These are phyloP conservation scores for Aspergillus mulundensis DNA, from an alignment of 495 filamentous ascomycete species.

Conservation along the genomic window DNA sequence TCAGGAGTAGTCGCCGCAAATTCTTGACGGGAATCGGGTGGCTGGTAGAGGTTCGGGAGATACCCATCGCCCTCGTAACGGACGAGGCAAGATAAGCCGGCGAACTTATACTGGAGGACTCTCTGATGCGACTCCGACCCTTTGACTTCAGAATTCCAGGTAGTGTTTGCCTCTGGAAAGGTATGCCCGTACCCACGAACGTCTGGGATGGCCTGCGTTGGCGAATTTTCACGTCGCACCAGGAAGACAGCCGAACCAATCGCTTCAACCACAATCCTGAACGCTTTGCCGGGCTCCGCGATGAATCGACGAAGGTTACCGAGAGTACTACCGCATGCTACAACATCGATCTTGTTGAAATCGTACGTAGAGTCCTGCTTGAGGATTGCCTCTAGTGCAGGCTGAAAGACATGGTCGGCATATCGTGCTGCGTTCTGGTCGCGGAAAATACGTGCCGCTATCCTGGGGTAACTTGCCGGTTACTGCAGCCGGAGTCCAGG, in stretches of 20 bases:
- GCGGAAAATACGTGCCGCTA: constrained; percentile 49
- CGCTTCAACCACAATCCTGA: constrained; percentile 57
- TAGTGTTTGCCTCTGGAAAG: constrained; percentile 63
- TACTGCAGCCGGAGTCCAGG: constrained; percentile 50
- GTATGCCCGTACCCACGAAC: constrained; percentile 60
- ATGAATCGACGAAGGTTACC: constrained; percentile 54
- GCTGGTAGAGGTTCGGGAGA: constrained; percentile 18
- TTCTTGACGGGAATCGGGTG: not conserved
- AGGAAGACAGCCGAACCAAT: constrained; percentile 61
- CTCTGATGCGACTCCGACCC: constrained; percentile 60
- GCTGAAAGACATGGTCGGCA: constrained; percentile 54
- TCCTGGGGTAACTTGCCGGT: constrained; percentile 44
- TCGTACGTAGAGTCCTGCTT: constrained; percentile 30
- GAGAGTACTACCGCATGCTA: constrained; percentile 60
- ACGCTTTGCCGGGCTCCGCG: constrained; percentile 41
- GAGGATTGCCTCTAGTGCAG: constrained; percentile 49
- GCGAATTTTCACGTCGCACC: constrained; percentile 53
- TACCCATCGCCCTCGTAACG: constrained; percentile 64
- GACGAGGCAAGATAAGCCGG: constrained; percentile 49
- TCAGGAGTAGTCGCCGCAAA: not conserved
- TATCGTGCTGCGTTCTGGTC: constrained; percentile 60
- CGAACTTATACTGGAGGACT: constrained; percentile 56
- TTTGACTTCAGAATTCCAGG: constrained; percentile 45
- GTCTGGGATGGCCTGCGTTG: constrained; percentile 45
- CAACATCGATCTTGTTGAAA: constrained; percentile 47